phyloP scores from a whole-genome alignment of 495 filamentous ascomycete species.

The Mytilinidion resinicola region DNA sequence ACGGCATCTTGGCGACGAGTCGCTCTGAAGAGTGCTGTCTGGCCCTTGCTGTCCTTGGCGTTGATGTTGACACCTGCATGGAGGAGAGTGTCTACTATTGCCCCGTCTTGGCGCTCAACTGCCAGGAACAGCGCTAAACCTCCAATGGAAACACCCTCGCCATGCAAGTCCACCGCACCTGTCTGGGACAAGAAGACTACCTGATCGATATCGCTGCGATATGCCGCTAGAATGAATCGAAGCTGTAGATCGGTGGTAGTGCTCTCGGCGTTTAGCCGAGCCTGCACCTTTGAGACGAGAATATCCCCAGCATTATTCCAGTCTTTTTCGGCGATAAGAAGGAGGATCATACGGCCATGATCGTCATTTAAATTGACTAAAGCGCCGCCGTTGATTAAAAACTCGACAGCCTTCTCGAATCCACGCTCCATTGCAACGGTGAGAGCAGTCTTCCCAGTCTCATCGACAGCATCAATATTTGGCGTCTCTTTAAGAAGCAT shows the following conservation, averaged over 20 bases:
- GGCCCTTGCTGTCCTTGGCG: conserved; percentile 7
- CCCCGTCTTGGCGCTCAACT: conserved; percentile 9
- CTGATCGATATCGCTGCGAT: not conserved
- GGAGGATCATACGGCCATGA: conserved; percentile 1
- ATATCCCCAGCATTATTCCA: conserved; percentile 6
- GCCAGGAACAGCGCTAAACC: conserved; percentile 7
- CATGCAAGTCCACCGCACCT: not conserved
- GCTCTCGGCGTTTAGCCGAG: not conserved
- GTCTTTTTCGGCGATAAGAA: conserved; percentile 2
- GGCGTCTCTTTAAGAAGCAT: conserved; percentile 7
- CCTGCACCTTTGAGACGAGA: not conserved
- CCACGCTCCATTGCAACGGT: conserved; percentile 11
- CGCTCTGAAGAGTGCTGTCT: conserved; percentile 26
- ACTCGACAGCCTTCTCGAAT: conserved; percentile 15
- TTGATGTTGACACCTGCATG: conserved; percentile 19
- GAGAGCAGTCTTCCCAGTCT: conserved; percentile 17
- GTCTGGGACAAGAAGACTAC: not conserved
- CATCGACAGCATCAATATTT: conserved; percentile 15
- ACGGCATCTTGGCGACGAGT: not conserved
- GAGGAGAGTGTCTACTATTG: conserved; percentile 19
- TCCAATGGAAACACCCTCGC: not conserved
- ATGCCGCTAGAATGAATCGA: not conserved
- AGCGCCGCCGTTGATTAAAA: conserved; percentile 16
- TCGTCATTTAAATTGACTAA: conserved; percentile 5
- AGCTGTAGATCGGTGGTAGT: not conserved